Evolutionary conservation across 2,329 filamentous ascomycete species (phyloP), one percentile per base, ranked within the genome.

Genomic region (Berkeleyomyces rouxiae): DNA sequence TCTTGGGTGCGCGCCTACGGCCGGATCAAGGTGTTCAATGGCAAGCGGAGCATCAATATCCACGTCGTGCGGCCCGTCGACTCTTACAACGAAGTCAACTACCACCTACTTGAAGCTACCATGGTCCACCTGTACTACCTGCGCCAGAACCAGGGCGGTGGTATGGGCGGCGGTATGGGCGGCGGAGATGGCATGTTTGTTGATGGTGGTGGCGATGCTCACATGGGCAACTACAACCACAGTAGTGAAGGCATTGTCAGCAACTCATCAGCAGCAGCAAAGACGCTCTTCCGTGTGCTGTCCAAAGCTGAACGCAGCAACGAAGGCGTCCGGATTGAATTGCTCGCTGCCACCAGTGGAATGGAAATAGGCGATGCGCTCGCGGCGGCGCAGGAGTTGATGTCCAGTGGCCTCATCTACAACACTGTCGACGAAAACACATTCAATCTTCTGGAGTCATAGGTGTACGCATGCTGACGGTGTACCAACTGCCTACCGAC

Each of bases 381-480:
- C 68, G 82, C 80, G 61, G 91, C 84, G n/a, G 83, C 87, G 7
- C 89, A 96, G 68, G 90, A 97, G 74, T 74, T 99, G 70, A 73
- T 90, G 51, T 78, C 78, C 1, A 75, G 82, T 62, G 89, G 90
- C 39, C 71, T 89, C 68, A 88, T 96, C 67, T 99, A 90, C 75
- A 89, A 90, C 37, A 99, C 95, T 7, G 81, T 95, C 5, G 90
- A 97, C 74, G 92, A 97, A 70, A 81, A 88, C 73, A 97, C 92
- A 0, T 97, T 88, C 86, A 89, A 90, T 51, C 77, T 95, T 66
- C 76, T 96, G 65, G 88, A 95, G 64, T 82, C 79, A 66, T 85
- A 72, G 51, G 11, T 33, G 59, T 5, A 40, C 3, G n/a, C 39
- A 39, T 39, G 16, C 10, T 33, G 3, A 36, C 2, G 11, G 40